Evolutionary conservation across 2,329 filamentous ascomycete genomes (phyloP).

Genomic region (Aspergillus intermedius): DNA sequence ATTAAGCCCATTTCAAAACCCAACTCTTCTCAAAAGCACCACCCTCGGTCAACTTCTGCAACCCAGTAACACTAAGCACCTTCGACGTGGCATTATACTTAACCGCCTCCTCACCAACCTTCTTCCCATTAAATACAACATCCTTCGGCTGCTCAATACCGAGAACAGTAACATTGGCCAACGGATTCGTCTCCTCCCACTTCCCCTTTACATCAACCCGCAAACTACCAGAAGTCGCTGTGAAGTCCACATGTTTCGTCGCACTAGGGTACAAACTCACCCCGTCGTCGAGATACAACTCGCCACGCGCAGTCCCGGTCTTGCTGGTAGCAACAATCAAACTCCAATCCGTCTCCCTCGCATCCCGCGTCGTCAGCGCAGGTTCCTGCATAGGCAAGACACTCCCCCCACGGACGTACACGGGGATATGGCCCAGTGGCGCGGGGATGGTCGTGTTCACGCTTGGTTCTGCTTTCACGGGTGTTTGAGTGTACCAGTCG

Average conservation of each 20-base stretch:
- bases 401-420: constrained; percentile 62
- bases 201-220: constrained; percentile 45
- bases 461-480: constrained; percentile 46
- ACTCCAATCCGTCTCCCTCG: constrained; percentile 59
- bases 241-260: constrained; percentile 48
- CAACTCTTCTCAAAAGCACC: constrained; percentile 57
- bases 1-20: constrained; percentile 48
- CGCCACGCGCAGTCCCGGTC: constrained; percentile 52
- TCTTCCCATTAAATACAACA: constrained; percentile 49
- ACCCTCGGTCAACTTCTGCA: constrained; percentile 43
- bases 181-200: constrained; percentile 51
- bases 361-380: constrained; percentile 59
- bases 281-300: constrained; percentile 69
- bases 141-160: constrained; percentile 43
- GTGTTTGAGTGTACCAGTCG: constrained; percentile 68
- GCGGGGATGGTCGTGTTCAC: constrained; percentile 56
- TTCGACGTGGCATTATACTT: constrained; percentile 43
- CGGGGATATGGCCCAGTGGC: constrained; percentile 62
- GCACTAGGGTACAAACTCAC: constrained; percentile 55
- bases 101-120: constrained; percentile 40
- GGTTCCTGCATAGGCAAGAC: constrained; percentile 64
- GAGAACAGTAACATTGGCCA: constrained; percentile 59
- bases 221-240: constrained; percentile 33
- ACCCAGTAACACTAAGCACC: constrained; percentile 46
- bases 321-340: constrained; percentile 56